Conservation (phyloP, 768 basidiomycete genomes). For the Pleurotus tuoliensis region DNA sequence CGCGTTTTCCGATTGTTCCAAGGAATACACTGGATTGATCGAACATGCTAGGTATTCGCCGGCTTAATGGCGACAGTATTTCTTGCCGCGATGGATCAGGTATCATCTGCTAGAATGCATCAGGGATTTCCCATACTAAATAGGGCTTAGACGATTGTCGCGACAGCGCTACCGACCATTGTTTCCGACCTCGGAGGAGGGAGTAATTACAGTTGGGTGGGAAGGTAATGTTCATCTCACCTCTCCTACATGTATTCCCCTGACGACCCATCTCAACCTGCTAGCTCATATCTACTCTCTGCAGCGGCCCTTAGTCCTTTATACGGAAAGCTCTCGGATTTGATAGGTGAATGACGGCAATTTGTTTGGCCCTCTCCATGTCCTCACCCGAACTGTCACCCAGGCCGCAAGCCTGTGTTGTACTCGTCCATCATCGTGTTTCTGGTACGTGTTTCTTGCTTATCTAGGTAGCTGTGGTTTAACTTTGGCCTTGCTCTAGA, state of each 20-base stretch:
- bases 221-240: slow-evolving; percentile 38
- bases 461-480: not conserved
- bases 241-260: not conserved
- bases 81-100: slow-evolving; percentile 60
- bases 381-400: not conserved
- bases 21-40: not conserved
- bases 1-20: slow-evolving; percentile 11
- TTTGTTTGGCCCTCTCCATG: not conserved
- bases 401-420: slow-evolving; percentile 68
- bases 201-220: slow-evolving; percentile 68
- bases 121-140: too few relatives aligned
- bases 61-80: slow-evolving; percentile 44
- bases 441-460: slow-evolving; percentile 39
- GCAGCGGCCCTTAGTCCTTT: slow-evolving; percentile 64
- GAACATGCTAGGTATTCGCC: slow-evolving; percentile 34
- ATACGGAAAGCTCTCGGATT: slow-evolving; percentile 76
- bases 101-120: slow-evolving; percentile 17
- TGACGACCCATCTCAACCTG: not conserved
- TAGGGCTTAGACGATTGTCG: slow-evolving; percentile 53
- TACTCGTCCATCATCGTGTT: slow-evolving; percentile 65
- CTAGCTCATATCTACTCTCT: slow-evolving; percentile 70
- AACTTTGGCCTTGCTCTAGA: slow-evolving; percentile 28
- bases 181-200: slow-evolving; percentile 62
- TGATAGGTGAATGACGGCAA: slow-evolving; percentile 22
- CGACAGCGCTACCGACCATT: slow-evolving; percentile 76